Conservation (phyloP, 2,329 filamentous ascomycete species). For the Calonectria fujianensis region DNA sequence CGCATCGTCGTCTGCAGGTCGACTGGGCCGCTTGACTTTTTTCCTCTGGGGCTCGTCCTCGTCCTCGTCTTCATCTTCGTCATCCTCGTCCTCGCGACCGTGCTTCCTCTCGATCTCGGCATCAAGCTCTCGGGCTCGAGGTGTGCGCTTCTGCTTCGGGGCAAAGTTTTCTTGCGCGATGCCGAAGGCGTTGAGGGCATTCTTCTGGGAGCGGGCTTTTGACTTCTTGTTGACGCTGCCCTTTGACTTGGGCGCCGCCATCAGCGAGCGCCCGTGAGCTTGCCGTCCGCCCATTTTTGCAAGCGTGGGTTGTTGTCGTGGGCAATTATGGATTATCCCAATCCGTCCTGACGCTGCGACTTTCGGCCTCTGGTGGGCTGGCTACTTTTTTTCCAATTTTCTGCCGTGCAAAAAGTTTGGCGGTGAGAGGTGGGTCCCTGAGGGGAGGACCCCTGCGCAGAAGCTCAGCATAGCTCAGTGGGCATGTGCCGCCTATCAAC, state of each 20-base stretch:
- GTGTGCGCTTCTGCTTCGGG: constrained; percentile 67
- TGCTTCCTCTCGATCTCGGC: constrained; percentile 68
- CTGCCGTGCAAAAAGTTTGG: constrained; percentile 55
- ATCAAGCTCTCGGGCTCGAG: constrained; percentile 72
- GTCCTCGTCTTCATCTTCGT: constrained; percentile 73
- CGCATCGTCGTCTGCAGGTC: constrained; percentile 70
- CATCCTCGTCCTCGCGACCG: constrained; percentile 65
- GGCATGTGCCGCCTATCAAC: constrained; percentile 57
- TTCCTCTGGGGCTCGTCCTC: constrained; percentile 66
- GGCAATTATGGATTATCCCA: constrained; percentile 29
- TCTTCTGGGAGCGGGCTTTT: constrained; percentile 69
- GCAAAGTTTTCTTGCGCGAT: constrained; percentile 73
- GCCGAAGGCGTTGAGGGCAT: constrained; percentile 74
- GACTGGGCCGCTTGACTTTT: constrained; percentile 64
- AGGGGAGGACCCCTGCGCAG: constrained; percentile 52
- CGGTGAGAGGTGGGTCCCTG: constrained; percentile 50
- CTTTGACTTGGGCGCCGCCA: constrained; percentile 62
- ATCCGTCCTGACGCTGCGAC: constrained; percentile 41
- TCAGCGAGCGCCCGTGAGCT: constrained; percentile 73
- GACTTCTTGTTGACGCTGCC: constrained; percentile 62
- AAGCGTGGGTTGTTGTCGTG: background rate
- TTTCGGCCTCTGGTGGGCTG: constrained; percentile 36
- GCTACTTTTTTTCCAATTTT: constrained; percentile 54
- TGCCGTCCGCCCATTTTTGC: constrained; percentile 74
- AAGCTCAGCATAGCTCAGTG: constrained; percentile 26